Evolutionary conservation across 805 yeast genomes (phyloP), one percentile per base, ranked within the genome.

Genomic region (Yarrowia sp.): DNA sequence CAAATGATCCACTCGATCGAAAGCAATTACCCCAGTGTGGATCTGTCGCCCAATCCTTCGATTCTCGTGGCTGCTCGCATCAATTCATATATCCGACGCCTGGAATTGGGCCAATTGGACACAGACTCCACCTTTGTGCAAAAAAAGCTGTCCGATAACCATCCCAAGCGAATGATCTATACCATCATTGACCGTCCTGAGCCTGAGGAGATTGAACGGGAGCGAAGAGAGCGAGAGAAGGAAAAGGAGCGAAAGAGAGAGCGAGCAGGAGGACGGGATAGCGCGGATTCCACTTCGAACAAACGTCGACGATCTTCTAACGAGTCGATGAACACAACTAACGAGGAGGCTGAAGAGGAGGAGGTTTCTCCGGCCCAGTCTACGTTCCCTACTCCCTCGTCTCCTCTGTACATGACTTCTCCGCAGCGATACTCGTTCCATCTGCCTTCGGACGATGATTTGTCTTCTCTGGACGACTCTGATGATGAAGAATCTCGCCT

Each of bases 1-100:
- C 64, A 61, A 14, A 44, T 61, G 56, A 61, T 61, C 56, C 43
- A 61, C 33, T 36, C 54, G 30, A 61, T 61, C 35, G 46, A 61
- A 35, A 33, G 28, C 40, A 28, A 41, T 21, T 58, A 30, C 17
- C 63, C 63, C 7, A 22, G 22, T n/a, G 63, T 58, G 38, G 63
- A 58, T 41, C 51, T 58, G 30, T 61, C 64, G 16, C 56, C 64
- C 12, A 61, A 61, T 22, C 56, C 54, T 16, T 33, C 44, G 22
- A 61, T 48, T 44, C 64, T 61, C 28, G 64, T 61, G 56, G 64
- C 64, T 14, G 64, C 64, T 24, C 54, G 64, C n/a, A 61, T 61
- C 56, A 61, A 61, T 35, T 44, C 56, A 4, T 61, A 61, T 38
- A 61, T 61, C 19, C 56, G 64, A 17, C 64, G 64, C 11, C 46